Conservation (phyloP, 768 basidiomycete species). For the Russula sp. region DNA sequence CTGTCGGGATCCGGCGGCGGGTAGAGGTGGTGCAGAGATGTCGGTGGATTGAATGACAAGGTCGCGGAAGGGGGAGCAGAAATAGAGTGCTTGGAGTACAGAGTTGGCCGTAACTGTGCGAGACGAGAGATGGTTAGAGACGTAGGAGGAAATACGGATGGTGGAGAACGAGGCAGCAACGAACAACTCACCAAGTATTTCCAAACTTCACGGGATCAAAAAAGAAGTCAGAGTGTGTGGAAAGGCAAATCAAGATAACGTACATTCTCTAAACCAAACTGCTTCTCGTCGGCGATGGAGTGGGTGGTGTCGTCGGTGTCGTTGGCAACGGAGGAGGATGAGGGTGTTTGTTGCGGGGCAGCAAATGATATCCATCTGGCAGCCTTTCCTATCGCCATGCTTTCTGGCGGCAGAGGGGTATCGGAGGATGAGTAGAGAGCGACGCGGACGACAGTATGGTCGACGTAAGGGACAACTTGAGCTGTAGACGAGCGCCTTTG, state of each 20-base stretch:
- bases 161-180: not conserved
- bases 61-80: slow-evolving; percentile 89
- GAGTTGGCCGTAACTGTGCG: slow-evolving; percentile 89
- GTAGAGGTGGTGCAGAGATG: slow-evolving; percentile 44
- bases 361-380: slow-evolving; percentile 29
- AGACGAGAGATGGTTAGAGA: not conserved
- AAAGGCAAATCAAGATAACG: slow-evolving; percentile 42
- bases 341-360: slow-evolving; percentile 16
- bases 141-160: not conserved
- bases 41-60: slow-evolving; percentile 74
- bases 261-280: slow-evolving; percentile 96
- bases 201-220: slow-evolving; percentile 61
- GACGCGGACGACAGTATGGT: slow-evolving; percentile 6
- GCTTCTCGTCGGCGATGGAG: slow-evolving; percentile 71
- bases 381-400: slow-evolving; percentile 30
- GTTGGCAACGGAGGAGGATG: slow-evolving; percentile 8
- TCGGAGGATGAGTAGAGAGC: not conserved
- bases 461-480: slow-evolving; percentile 8
- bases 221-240: slow-evolving; percentile 11
- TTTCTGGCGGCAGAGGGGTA: slow-evolving; percentile 5
- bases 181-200: slow-evolving; percentile 76
- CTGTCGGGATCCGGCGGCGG: slow-evolving; percentile 33
- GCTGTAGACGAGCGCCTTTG: slow-evolving; percentile 1
- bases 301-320: slow-evolving; percentile 30
- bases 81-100: slow-evolving; percentile 98